Conservation (phyloP, 2,329 filamentous ascomycete species). For the Arthrocladium fulminans region DNA sequence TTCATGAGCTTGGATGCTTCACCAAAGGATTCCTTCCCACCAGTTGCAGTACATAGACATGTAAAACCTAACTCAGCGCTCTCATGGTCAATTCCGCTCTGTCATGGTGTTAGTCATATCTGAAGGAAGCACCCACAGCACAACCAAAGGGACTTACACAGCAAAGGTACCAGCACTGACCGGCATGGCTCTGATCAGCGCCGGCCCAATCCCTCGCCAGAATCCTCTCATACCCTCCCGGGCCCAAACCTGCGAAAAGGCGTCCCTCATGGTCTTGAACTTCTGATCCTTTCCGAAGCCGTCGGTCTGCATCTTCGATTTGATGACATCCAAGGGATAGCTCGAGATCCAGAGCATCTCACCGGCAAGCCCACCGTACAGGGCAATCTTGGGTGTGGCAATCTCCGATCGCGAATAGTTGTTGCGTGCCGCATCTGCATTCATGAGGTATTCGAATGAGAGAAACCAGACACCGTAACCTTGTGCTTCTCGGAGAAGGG, state of each 20-base stretch:
- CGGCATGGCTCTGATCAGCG: conserved; percentile 87
- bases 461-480: conserved; percentile 96
- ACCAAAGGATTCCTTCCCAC: background rate
- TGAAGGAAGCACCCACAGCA: background rate
- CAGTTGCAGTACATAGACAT: background rate
- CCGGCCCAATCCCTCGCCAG: conserved; percentile 90
- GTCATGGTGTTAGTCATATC: conserved; percentile 10
- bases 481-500: conserved; percentile 77
- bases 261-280: conserved; percentile 78
- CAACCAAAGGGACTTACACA: conserved; percentile 39
- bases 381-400: conserved; percentile 73
- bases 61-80: conserved; percentile 31
- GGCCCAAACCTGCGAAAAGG: conserved; percentile 73
- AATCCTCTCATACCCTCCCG: conserved; percentile 73
- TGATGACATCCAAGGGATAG: conserved; percentile 94
- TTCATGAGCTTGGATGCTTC: background rate
- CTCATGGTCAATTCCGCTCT: conserved; percentile 42
- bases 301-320: conserved; percentile 99
- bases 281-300: conserved; percentile 65
- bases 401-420: conserved; percentile 65
- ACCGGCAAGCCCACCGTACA: conserved; percentile 87
- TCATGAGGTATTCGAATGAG: conserved; percentile 94
- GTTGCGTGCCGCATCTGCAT: conserved; percentile 73
- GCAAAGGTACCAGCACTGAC: conserved; percentile 97
- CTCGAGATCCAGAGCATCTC: conserved; percentile 88